phyloP scores from a whole-genome alignment of 2,329 filamentous ascomycete species.

The Berkeleyomyces rouxiae region DNA sequence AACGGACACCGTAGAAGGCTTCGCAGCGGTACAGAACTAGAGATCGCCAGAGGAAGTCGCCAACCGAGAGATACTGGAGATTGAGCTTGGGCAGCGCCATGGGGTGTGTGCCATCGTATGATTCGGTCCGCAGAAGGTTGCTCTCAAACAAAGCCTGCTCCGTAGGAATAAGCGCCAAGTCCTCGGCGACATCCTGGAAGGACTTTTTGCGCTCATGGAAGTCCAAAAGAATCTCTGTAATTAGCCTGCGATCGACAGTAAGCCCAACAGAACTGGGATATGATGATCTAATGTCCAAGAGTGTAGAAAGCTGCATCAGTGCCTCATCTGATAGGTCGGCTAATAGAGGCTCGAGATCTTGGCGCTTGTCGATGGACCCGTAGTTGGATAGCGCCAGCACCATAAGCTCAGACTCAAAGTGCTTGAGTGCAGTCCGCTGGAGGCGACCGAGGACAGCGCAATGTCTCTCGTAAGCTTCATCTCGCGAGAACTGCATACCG shows the following conservation, averaged over 20 bases:
- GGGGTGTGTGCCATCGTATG: conserved; percentile 72
- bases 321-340: conserved; percentile 58
- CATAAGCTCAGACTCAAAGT: conserved; percentile 82
- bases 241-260: conserved; percentile 43
- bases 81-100: conserved; percentile 89
- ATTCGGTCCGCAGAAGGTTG: conserved; percentile 62
- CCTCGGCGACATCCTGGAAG: conserved; percentile 63
- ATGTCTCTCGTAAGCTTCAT: conserved; percentile 65
- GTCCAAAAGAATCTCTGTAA: conserved; percentile 56
- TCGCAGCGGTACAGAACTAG: conserved; percentile 80
- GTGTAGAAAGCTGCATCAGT: conserved; percentile 47
- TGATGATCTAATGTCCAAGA: conserved; percentile 62
- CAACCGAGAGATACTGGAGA: conserved; percentile 83
- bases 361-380: conserved; percentile 64
- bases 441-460: conserved; percentile 61
- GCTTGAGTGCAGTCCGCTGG: conserved; percentile 59
- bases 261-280: conserved; percentile 61
- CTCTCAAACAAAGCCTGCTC: conserved; percentile 67
- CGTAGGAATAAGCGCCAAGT: conserved; percentile 65
- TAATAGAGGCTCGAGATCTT: conserved; percentile 63
- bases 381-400: conserved; percentile 87
- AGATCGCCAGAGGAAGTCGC: conserved; percentile 93
- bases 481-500: conserved; percentile 53
- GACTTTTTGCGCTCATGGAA: conserved; percentile 61
- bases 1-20: conserved; percentile 82